Evolutionary conservation across 2,329 filamentous ascomycete species (phyloP).

Genomic region (Orbilia quercus): DNA sequence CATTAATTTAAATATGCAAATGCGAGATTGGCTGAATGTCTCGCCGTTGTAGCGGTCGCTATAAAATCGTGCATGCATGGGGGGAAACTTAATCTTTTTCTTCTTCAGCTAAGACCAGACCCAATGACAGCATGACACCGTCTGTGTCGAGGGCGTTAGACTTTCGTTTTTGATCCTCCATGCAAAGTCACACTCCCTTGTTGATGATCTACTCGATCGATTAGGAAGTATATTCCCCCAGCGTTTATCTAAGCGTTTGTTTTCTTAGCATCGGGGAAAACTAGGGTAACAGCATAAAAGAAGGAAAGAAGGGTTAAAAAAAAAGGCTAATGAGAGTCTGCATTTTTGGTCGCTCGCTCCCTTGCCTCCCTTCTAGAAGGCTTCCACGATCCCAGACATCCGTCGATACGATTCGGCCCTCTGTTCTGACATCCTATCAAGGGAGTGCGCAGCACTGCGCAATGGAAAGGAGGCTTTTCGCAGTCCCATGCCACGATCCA

Average conservation of each 20-base stretch:
- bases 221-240: constrained; percentile 35
- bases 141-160: too few relatives aligned
- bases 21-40: constrained; percentile 42
- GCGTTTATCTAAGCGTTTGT: constrained; percentile 2
- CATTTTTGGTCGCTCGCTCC: constrained; percentile 12
- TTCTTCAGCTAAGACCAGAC: too few relatives aligned
- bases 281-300: too few relatives aligned
- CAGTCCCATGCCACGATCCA: not conserved
- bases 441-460: too few relatives aligned
- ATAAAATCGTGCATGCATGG: constrained; percentile 24
- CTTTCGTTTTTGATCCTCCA: constrained; percentile 18
- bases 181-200: constrained; percentile 5
- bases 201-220: constrained; percentile 12
- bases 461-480: too few relatives aligned
- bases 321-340: constrained; percentile 4
- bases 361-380: constrained; percentile 22
- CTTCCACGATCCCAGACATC: not conserved
- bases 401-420: too few relatives aligned
- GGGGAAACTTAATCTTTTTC: not conserved
- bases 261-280: not conserved
- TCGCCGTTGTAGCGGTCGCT: not conserved
- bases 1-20: constrained; percentile 3
- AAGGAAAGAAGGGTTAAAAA: not conserved
- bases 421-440: constrained; percentile 3
- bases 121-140: too few relatives aligned